Percentiles rank a stretch among this genome's conserved stretches.
Conservation (phyloP, 768 basidiomycete species). For the Agrocybe pediades region DNA sequence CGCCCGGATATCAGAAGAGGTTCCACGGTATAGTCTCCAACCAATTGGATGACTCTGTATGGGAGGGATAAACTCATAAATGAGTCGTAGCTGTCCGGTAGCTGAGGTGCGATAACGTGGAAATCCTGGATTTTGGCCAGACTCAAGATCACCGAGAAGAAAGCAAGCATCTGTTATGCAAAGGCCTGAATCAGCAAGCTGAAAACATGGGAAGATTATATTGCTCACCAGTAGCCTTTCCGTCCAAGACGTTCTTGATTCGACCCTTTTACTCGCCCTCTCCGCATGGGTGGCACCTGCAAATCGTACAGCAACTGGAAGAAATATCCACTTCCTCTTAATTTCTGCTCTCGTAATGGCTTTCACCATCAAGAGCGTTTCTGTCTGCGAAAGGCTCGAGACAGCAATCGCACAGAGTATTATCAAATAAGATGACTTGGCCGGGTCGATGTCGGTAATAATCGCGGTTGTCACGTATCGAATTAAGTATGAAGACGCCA, state of each 20-base stretch:
- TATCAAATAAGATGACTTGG: no score
- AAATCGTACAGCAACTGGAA: conserved; percentile 2
- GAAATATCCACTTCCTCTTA: conserved; percentile 16
- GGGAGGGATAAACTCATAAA: neutral
- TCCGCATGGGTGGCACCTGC: conserved; percentile 29
- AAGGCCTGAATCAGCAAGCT: neutral
- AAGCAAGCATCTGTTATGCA: neutral
- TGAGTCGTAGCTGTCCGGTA: neutral
- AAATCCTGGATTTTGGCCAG: neutral
- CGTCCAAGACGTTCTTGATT: neutral
- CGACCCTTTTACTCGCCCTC: conserved; percentile 23
- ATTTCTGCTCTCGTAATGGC: conserved; percentile 25
- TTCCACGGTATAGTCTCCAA: neutral
- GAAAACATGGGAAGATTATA: neutral
- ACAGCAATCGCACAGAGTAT: neutral
- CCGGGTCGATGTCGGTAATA: no score
- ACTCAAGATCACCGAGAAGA: neutral
- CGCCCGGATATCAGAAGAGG: neutral
- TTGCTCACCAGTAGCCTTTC: conserved; percentile 1
- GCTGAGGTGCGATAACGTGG: neutral
- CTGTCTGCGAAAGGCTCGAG: conserved; percentile 2
- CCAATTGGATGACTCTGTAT: no score
- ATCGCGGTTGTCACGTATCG: neutral
- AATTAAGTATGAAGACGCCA: conserved; percentile 7
- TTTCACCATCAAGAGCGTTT: conserved; percentile 28